These are phyloP conservation scores for Talaromyces sp. DNA, from an alignment of 2,329 filamentous ascomycete species.

Conservation along the genomic window DNA sequence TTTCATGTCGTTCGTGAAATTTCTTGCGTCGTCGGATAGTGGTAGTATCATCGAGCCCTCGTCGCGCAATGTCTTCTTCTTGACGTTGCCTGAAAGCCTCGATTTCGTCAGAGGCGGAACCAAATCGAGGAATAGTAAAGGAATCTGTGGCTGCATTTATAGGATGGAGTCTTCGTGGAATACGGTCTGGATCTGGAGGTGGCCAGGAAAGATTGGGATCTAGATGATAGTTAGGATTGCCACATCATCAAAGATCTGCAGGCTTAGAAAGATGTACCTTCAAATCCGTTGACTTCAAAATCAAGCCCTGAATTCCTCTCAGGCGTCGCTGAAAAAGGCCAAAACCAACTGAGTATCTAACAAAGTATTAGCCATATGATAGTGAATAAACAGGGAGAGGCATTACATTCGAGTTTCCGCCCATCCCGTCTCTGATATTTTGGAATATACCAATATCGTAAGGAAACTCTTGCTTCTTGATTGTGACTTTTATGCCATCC, in stretches of 20 bases:
- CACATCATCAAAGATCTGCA: background rate
- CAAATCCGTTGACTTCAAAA: slow-evolving; percentile 58
- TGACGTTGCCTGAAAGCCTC: slow-evolving; percentile 52
- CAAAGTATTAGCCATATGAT: background rate
- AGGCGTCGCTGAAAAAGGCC: slow-evolving; percentile 52
- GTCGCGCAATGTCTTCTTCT: slow-evolving; percentile 44
- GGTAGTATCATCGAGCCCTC: slow-evolving; percentile 22
- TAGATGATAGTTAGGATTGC: slow-evolving; percentile 12
- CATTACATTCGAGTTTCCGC: slow-evolving; percentile 43
- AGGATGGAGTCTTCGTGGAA: slow-evolving; percentile 29
- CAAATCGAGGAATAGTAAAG: slow-evolving; percentile 24
- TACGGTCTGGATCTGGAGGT: slow-evolving; percentile 46
- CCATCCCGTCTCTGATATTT: slow-evolving; percentile 58
- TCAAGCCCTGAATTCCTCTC: slow-evolving; percentile 40
- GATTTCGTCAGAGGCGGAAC: slow-evolving; percentile 38
- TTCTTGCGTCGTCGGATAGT: slow-evolving; percentile 33
- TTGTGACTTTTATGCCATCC: slow-evolving; percentile 49
- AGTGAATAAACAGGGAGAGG: background rate
- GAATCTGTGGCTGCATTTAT: slow-evolving; percentile 12
- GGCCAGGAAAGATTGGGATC: slow-evolving; percentile 39
- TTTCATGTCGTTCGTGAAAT: slow-evolving; percentile 34
- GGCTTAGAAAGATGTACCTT: slow-evolving; percentile 36
- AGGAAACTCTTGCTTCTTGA: slow-evolving; percentile 58
- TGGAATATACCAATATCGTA: slow-evolving; percentile 60
- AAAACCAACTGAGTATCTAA: slow-evolving; percentile 53